Percentiles rank a stretch among this genome's conserved stretches.
Evolutionary conservation across 2,329 filamentous ascomycete genomes (phyloP).

Genomic region (Rhytidhysteron rufulum): DNA sequence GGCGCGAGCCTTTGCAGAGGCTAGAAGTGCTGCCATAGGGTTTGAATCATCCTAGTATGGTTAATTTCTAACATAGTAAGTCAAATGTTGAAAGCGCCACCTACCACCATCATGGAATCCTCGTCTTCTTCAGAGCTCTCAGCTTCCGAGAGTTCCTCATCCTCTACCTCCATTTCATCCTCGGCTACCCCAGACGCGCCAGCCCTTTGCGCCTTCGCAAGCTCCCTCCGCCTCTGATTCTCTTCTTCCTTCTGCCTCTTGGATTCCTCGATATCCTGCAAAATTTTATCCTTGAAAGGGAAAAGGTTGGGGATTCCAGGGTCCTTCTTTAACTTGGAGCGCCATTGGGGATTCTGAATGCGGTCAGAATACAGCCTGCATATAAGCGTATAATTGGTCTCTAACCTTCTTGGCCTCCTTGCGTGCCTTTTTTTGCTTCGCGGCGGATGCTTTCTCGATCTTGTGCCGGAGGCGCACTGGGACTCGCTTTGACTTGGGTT

Average conservation of each 20-base stretch:
- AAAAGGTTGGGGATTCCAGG: constrained; percentile 96
- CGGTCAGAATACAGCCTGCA: too few relatives aligned
- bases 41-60: constrained; percentile 60
- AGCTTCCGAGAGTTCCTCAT: constrained; percentile 43
- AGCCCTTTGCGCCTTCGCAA: constrained; percentile 52
- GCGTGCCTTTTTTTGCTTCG: constrained; percentile 85
- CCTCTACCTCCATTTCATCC: constrained; percentile 52
- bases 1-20: constrained; percentile 75
- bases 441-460: constrained; percentile 86
- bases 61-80: neutral
- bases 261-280: constrained; percentile 91
- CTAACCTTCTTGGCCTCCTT: constrained; percentile 85
- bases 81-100: constrained; percentile 12
- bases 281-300: constrained; percentile 93
- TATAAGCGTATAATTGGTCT: constrained; percentile 1
- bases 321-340: constrained; percentile 92
- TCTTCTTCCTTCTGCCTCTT: constrained; percentile 79
- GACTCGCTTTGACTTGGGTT: constrained; percentile 91
- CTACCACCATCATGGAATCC: constrained; percentile 53
- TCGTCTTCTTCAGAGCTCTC: constrained; percentile 52
- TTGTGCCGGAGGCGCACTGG: constrained; percentile 89
- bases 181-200: constrained; percentile 29
- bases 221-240: constrained; percentile 60
- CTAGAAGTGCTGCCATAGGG: constrained; percentile 87
- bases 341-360: constrained; percentile 83